Conservation (phyloP, 176 grass and related monocot species). For the Musa troglodytarum region DNA sequence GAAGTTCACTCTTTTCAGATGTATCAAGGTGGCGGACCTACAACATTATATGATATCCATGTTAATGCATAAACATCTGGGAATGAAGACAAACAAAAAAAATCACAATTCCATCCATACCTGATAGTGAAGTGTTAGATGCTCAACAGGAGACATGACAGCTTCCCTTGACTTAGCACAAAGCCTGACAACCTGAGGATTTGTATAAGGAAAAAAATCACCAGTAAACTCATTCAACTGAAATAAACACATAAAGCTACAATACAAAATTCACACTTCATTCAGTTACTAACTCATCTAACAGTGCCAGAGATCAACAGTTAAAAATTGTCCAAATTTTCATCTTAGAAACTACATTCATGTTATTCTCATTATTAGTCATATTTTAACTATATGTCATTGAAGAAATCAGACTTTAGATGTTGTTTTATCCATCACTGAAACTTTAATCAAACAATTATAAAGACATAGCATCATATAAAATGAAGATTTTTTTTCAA, state of each 20-base stretch:
- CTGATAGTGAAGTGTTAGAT: conserved; percentile 99
- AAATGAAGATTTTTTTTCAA: not conserved
- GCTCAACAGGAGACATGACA: conserved; percentile 94
- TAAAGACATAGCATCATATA: no score
- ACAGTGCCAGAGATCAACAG: not conserved
- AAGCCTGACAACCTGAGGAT: conserved; percentile 77
- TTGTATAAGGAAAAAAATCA: not conserved
- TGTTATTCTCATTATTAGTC: not conserved
- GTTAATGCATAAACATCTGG: not conserved
- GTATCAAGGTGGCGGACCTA: conserved; percentile 95
- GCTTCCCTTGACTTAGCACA: conserved; percentile 99
- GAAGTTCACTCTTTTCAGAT: conserved; percentile 95
- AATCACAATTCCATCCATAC: conserved; percentile 30
- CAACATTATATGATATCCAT: not conserved
- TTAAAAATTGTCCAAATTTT: not conserved
- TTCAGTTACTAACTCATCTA: not conserved
- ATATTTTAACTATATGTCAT: not conserved
- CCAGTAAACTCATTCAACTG: not conserved
- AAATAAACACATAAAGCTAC: not conserved
- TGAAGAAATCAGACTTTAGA: not conserved
- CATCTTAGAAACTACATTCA: not conserved
- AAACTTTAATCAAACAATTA: no score
- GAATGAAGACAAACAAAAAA: not conserved
- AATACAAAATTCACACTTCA: not conserved
- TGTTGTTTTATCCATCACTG: not conserved